Conservation (phyloP, 2,329 filamentous ascomycete species). For the Trichoderma lentiforme region DNA sequence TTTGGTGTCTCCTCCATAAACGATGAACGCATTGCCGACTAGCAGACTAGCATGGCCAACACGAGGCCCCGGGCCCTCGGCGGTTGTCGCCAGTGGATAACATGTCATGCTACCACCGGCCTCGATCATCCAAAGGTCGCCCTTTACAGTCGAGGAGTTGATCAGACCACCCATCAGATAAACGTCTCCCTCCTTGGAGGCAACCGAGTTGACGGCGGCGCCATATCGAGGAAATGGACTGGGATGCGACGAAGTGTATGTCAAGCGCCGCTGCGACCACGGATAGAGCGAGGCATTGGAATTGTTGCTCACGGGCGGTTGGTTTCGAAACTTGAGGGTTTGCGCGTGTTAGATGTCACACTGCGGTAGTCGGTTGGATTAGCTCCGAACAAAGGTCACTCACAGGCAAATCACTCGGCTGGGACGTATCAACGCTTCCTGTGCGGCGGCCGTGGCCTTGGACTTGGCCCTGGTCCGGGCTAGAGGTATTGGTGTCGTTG, state of each 20-base stretch:
- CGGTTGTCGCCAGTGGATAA: constrained; percentile 85
- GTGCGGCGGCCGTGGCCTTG: constrained; percentile 49
- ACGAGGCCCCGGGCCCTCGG: constrained; percentile 89
- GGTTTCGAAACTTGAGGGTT: constrained; percentile 14
- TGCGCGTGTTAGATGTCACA: constrained; percentile 3
- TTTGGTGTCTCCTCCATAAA: constrained; percentile 98
- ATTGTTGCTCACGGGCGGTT: constrained; percentile 48
- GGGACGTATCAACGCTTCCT: constrained; percentile 47
- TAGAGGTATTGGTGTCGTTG: constrained; percentile 53
- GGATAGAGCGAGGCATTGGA: constrained; percentile 84
- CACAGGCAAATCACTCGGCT: constrained; percentile 40
- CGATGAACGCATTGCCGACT: constrained; percentile 97
- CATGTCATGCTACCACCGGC: constrained; percentile 83
- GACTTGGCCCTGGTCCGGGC: constrained; percentile 57
- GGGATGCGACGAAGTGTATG: constrained; percentile 75
- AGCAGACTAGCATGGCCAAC: constrained; percentile 92
- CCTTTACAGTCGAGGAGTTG: constrained; percentile 91
- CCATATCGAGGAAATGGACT: constrained; percentile 96
- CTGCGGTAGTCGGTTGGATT: neutral
- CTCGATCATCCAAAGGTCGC: constrained; percentile 97
- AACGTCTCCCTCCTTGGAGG: constrained; percentile 94
- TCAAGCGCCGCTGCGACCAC: constrained; percentile 88
- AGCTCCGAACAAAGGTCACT: constrained; percentile 26
- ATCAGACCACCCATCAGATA: constrained; percentile 98
- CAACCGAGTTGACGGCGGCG: constrained; percentile 86